Evolutionary conservation across 768 basidiomycete genomes (phyloP), one percentile per base, ranked within the genome.

Genomic region (Collybia sordida): DNA sequence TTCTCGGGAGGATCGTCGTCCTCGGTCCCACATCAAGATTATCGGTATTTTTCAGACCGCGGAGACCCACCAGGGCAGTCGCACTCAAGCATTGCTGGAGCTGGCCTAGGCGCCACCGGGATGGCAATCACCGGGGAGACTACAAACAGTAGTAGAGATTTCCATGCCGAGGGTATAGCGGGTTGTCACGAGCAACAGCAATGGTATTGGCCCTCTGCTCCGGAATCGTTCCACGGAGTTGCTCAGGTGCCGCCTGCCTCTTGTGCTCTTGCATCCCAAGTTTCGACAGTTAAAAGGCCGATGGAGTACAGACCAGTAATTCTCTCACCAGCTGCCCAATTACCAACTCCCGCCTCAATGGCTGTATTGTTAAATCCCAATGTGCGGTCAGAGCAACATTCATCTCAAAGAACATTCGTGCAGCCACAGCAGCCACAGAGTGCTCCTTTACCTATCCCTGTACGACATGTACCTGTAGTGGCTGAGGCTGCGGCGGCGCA

Each of bases 1-100:
- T 79, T 78, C 77, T 78, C 75, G 55, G 70, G 70, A 56, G 75
- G 77, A 79, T 79, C 77, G 68, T 71, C 75, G 57, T 63, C 68
- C 59, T 55, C 62, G 50, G 72, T 72, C 67, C 69, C 70, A 68
- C 68, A 74, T 72, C 69, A 70, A 64, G 72, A 72, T 61, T 72
- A 71, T 65, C 61, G 59, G 58, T 70, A 72, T 65, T 65, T 70
- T 51, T 57, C 69, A 59, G 64, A 72, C 71, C 72, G 72, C 68
- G 73, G 74, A 69, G 54, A 50, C 56, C 51, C 55, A 53, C 47
- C 63, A 46, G 62, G 63, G 54, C 61, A 56, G 47, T 60, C 64
- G 58, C 51, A 66, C 54, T 62, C 63, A 49, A 63, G 63, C 55
- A 59, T 71, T 55, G 60, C 63, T 58, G 61, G 53, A 66, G 52